Evolutionary conservation across 768 basidiomycete genomes (phyloP).

Genomic region (Dentipellis fragilis): DNA sequence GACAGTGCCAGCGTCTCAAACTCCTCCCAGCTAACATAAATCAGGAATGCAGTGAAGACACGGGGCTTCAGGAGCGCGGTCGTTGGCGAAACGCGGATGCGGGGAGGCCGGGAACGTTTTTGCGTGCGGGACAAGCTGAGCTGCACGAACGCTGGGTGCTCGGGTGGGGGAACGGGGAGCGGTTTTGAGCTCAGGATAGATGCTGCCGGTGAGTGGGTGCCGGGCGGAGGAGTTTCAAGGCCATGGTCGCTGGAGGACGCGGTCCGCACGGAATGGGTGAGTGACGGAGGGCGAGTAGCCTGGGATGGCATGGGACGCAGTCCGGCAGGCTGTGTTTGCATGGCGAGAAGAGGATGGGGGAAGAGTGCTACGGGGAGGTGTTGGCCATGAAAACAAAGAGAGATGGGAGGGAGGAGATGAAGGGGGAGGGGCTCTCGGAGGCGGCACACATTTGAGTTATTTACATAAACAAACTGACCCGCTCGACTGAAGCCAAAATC

Average conservation of each 20-base stretch:
- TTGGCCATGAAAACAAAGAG: background rate
- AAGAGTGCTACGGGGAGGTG: background rate
- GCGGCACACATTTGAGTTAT: no score
- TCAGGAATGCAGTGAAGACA: slow-evolving; percentile 25
- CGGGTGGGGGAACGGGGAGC: no score
- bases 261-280: slow-evolving; percentile 2
- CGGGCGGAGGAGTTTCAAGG: background rate
- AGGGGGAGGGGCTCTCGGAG: no score
- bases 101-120: background rate
- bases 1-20: slow-evolving; percentile 29
- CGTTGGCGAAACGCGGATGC: background rate
- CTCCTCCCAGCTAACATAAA: slow-evolving; percentile 26
- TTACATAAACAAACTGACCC: no score
- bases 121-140: no score
- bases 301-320: background rate
- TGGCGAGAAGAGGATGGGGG: background rate
- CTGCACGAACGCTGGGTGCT: no score
- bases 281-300: background rate
- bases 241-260: background rate
- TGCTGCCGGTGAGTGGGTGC: background rate
- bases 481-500: no score
- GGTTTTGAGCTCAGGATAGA: slow-evolving; percentile 23
- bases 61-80: slow-evolving; percentile 24
- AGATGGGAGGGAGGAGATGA: background rate
- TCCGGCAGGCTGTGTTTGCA: background rate